These are phyloP conservation scores for Cladosporium cucumerinum DNA, from an alignment of 2,329 filamentous ascomycete species.

Conservation along the genomic window DNA sequence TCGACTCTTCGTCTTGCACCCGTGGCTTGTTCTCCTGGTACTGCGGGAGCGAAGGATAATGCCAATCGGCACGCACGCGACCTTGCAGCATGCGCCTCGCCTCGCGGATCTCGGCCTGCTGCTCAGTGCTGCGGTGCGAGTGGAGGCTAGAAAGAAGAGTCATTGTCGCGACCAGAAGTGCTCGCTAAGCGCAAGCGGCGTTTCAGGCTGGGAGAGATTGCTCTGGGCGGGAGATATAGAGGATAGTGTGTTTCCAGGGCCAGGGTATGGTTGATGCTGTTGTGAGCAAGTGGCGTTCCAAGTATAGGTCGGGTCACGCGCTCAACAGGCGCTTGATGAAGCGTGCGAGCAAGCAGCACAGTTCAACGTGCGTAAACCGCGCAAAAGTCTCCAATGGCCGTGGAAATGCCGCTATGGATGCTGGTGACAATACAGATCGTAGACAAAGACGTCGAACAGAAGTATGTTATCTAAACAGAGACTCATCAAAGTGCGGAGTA, in stretches of 20 bases:
- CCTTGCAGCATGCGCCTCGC: constrained; percentile 42
- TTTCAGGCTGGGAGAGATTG: background rate
- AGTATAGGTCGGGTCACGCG: constrained; percentile 9
- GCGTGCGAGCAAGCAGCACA: background rate
- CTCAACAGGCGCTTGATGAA: background rate
- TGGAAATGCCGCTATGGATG: background rate
- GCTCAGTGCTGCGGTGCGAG: constrained; percentile 24
- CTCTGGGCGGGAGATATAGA: background rate
- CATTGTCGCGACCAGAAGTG: constrained; percentile 21
- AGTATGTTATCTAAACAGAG: background rate
- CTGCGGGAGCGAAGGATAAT: constrained; percentile 38
- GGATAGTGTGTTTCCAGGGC: background rate
- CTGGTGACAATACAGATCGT: background rate
- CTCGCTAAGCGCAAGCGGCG: constrained; percentile 4
- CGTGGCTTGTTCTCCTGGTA: constrained; percentile 20
- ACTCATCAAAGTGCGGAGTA: background rate
- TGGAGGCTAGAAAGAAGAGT: constrained; percentile 30
- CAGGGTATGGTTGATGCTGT: background rate
- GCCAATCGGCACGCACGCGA: constrained; percentile 46
- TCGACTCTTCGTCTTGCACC: constrained; percentile 9
- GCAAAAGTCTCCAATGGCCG: constrained; percentile 9
- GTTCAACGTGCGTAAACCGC: background rate
- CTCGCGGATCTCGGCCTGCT: constrained; percentile 40
- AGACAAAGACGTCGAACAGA: background rate
- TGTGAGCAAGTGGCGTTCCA: constrained; percentile 3